phyloP scores from a whole-genome alignment of 306 rosid species.

The Sicyos baderoa region DNA sequence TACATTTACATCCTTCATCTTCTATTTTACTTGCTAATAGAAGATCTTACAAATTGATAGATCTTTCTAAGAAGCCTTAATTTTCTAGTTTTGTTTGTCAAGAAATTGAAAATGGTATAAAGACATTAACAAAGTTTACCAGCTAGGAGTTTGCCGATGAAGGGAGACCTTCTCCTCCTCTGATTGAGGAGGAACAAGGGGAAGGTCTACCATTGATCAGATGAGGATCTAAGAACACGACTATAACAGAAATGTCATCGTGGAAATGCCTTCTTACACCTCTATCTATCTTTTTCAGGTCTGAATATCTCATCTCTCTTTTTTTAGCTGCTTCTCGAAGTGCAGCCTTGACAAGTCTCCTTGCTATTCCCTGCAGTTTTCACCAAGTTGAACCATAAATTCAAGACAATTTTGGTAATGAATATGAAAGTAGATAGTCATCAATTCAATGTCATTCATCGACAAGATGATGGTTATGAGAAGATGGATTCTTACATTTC shows the following conservation, averaged over 20 bases:
- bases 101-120: conserved; percentile 15
- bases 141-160: conserved; percentile 34
- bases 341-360: conserved; percentile 61
- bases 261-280: conserved; percentile 84
- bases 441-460: not conserved
- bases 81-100: conserved; percentile 16
- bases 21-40: conserved; percentile 19
- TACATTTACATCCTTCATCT: conserved; percentile 19
- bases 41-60: conserved; percentile 22
- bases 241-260: conserved; percentile 72
- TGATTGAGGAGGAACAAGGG: conserved; percentile 51
- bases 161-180: conserved; percentile 37
- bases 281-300: conserved; percentile 58
- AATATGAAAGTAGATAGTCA: not conserved
- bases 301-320: conserved; percentile 67
- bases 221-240: conserved; percentile 50
- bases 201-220: conserved; percentile 29
- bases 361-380: conserved; percentile 54
- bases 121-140: conserved; percentile 6
- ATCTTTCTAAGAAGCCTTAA: conserved; percentile 18
- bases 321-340: conserved; percentile 78
- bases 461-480: not conserved
- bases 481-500: conserved; percentile 34
- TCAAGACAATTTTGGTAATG: not conserved
- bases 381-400: conserved; percentile 6